Base-by-base conservation (phyloP, 208 protist genomes). In the Leptomonas seymouri region DNA sequence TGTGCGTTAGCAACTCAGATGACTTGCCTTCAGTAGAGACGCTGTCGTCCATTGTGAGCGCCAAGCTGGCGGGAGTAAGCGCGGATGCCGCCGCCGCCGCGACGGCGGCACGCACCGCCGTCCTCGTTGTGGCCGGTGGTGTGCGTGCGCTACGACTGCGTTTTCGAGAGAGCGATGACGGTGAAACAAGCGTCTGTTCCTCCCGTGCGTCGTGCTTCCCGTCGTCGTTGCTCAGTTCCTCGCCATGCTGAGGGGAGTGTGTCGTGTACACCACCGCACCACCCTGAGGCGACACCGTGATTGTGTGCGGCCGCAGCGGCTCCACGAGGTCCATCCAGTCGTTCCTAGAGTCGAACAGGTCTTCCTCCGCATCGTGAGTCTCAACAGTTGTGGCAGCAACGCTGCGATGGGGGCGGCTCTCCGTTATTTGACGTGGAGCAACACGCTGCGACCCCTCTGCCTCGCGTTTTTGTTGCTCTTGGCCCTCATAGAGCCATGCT, bases 251-350 rank as follows among this genome's bases (percentile, higher is more conserved):
- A 2, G 34, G 27, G 18, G 54, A 25, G 51, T 77, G 71, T 15
- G 53, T 58, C 27, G 58, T 77, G 58, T 56, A 67, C 50, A 77
- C 57, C 1, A 71, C 64, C 11, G 57, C 48, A 16, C 71, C 71
- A 6, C 21, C 41, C 31, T 65, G 71, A 39, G 71, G 71, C 16
- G 71, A 77, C 1, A 77, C 64, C 14, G 71, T 77, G 28, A 77
- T 71, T 8, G 71, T 77, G 1, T 71, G 65, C 16, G 56, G 64
- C 31, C 64, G 71, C 28, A 77, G 71, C 49, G 71, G 58, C 58
- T 71, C 64, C 1, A 71, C 58, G n/a, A 71, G 71, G 58, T 77
- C 71, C 71, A 77, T 77, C 71, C 71, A 77, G 58, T 77, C 71
- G 30, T 77, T 77, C 42, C 59, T 9, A 15, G 71, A 9, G 54